These are phyloP conservation scores for Entomortierella parvispora DNA, from an alignment of 192 early-diverging fungal genomes.

Conservation along the genomic window DNA sequence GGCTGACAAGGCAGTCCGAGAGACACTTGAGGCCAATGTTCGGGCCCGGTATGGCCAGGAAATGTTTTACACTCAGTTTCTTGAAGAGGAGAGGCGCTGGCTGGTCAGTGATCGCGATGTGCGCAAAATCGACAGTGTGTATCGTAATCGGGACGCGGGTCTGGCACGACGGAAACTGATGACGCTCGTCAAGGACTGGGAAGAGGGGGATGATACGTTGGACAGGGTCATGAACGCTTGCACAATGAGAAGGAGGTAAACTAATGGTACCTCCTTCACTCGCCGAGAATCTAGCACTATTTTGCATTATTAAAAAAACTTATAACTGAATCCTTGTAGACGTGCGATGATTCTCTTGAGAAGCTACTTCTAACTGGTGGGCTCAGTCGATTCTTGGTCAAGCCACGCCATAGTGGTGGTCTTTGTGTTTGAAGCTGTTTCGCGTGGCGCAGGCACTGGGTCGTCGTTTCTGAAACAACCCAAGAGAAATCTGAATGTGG, in stretches of 20 bases:
- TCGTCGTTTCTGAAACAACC: too few species aligned
- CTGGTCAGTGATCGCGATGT: slow-evolving; percentile 3
- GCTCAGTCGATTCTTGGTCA: too few species aligned
- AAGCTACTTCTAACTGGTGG: too few species aligned
- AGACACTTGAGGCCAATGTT: slow-evolving; percentile 2
- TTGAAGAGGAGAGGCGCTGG: background rate
- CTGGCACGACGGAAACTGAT: background rate
- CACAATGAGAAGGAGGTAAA: background rate
- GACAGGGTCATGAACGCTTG: slow-evolving; percentile 11
- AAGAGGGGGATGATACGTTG: slow-evolving; percentile 10
- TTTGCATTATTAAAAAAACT: too few species aligned
- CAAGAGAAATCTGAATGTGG: too few species aligned
- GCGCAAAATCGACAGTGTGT: slow-evolving; percentile 8
- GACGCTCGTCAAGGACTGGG: slow-evolving; percentile 14
- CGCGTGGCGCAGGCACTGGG: too few species aligned
- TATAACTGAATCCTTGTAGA: too few species aligned
- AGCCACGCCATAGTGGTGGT: too few species aligned
- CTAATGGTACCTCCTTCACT: too few species aligned
- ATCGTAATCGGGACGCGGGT: slow-evolving; percentile 1
- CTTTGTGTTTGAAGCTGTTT: too few species aligned
- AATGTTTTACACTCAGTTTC: background rate
- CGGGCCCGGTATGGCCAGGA: background rate
- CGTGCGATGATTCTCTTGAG: too few species aligned
- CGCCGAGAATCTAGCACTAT: too few species aligned
- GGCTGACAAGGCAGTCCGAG: background rate